Percentiles rank a stretch among this genome's conserved stretches.
Evolutionary conservation across 2,329 filamentous ascomycete species (phyloP).

Genomic region (Macrophomina phaseolina): DNA sequence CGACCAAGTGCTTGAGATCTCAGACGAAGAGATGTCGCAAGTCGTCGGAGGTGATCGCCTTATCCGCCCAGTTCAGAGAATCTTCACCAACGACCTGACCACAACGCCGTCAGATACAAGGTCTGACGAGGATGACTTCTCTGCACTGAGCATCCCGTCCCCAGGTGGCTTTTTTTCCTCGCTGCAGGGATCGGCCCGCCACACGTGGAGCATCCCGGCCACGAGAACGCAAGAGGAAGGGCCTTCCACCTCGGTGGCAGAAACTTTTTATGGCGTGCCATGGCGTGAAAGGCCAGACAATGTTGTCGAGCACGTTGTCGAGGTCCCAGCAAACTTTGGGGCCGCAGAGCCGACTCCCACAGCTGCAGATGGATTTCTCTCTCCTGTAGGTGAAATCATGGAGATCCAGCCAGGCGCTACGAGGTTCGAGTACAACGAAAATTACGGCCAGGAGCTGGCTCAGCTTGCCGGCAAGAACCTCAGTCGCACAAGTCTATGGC

Average conservation of each 20-base stretch:
- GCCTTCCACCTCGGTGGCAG: conserved; percentile 88
- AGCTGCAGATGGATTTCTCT: conserved; percentile 58
- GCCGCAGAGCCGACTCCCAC: conserved; percentile 53
- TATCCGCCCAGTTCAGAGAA: conserved; percentile 8
- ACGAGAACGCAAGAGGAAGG: conserved; percentile 49
- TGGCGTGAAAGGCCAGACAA: conserved; percentile 57
- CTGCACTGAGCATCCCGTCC: conserved; percentile 85
- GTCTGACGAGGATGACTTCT: conserved; percentile 66
- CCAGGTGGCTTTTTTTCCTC: conserved; percentile 91
- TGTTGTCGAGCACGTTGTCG: conserved; percentile 27
- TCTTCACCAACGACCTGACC: conserved; percentile 16
- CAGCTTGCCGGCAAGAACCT: conserved; percentile 74
- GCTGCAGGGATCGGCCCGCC: conserved; percentile 74
- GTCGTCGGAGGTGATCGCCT: conserved; percentile 37
- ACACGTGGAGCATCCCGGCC: conserved; percentile 74
- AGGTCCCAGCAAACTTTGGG: conserved; percentile 21
- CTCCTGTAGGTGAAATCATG: conserved; percentile 52
- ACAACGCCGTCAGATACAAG: neutral
- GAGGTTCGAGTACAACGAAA: conserved; percentile 73
- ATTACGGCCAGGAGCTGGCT: conserved; percentile 76
- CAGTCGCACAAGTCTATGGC: conserved; percentile 85
- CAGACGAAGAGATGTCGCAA: conserved; percentile 65
- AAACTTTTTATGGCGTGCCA: conserved; percentile 86
- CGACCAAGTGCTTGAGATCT: conserved; percentile 48
- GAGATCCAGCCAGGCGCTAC: conserved; percentile 70